Evolutionary conservation across 495 filamentous ascomycete species (phyloP).

Genomic region (Neurospora sp.): DNA sequence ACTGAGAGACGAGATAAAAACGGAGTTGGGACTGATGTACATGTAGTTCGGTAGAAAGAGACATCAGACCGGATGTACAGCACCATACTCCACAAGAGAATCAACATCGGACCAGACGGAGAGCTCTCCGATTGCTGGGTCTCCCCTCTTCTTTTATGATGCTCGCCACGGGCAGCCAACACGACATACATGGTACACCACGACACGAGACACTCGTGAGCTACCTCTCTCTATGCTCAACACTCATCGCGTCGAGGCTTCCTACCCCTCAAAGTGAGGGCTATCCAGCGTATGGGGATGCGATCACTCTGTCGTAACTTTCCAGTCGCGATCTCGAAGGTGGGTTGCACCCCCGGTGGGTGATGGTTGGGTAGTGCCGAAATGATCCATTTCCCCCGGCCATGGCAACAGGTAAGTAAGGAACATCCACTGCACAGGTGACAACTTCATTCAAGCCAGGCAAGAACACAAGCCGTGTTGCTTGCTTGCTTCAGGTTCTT

Average conservation of each 20-base stretch:
- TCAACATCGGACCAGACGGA: not conserved
- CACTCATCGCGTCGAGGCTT: not conserved
- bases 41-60: not conserved
- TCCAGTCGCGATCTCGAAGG: not conserved
- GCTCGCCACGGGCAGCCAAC: too few species aligned
- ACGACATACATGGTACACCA: not conserved
- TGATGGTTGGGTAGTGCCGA: not conserved
- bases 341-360: not conserved
- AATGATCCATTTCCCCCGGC: not conserved
- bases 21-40: not conserved
- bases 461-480: not conserved
- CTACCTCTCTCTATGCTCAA: not conserved
- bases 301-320: not conserved
- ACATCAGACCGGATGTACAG: not conserved
- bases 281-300: not conserved
- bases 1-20: not conserved
- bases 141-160: not conserved
- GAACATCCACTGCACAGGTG: not conserved
- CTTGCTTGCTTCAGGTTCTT: not conserved
- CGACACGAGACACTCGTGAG: not conserved
- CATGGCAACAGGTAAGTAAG: not conserved
- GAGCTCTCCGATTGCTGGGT: not conserved
- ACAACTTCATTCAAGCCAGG: not conserved
- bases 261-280: not conserved
- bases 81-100: not conserved